Conservation (phyloP, 768 basidiomycete genomes). For the Termitomyces sp. region DNA sequence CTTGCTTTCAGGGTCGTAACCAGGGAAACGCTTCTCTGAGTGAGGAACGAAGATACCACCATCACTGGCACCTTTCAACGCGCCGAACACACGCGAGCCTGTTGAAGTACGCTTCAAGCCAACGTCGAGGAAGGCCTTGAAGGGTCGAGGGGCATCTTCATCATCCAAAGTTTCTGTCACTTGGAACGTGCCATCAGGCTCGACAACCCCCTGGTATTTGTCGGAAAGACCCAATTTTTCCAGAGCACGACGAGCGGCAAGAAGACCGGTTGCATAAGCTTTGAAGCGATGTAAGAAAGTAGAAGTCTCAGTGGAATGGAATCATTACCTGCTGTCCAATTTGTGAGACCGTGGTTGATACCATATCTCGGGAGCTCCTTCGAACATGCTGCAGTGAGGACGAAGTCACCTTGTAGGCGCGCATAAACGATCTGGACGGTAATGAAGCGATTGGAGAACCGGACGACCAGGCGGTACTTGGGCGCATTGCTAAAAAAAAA, state of each 20-base stretch:
- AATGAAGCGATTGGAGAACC: constrained; percentile 97
- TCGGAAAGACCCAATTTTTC: constrained; percentile 95
- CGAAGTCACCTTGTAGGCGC: constrained; percentile 94
- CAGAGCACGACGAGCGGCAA: constrained; percentile 90
- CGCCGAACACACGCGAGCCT: constrained; percentile 95
- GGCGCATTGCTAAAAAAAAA: constrained; percentile 69
- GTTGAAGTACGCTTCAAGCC: constrained; percentile 97
- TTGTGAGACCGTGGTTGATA: constrained; percentile 96
- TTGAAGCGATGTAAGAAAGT: background rate
- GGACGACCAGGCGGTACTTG: constrained; percentile 97
- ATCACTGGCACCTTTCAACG: constrained; percentile 97
- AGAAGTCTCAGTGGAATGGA: constrained; percentile 10
- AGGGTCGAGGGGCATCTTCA: constrained; percentile 95
- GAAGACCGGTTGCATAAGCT: constrained; percentile 97
- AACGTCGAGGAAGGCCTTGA: constrained; percentile 98
- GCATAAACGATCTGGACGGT: constrained; percentile 96
- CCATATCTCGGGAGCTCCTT: constrained; percentile 93
- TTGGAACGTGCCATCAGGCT: constrained; percentile 83
- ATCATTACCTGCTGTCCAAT: constrained; percentile 91
- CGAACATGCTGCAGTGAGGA: constrained; percentile 84
- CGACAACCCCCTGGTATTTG: constrained; percentile 92
- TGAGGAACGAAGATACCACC: constrained; percentile 98
- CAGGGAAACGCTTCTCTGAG: constrained; percentile 97
- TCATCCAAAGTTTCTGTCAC: constrained; percentile 84
- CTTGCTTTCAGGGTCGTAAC: constrained; percentile 91